Percentiles rank a stretch among this genome's conserved stretches.
phyloP scores from a whole-genome alignment of 192 early-diverging fungal genomes.

The Backusella westeae region DNA sequence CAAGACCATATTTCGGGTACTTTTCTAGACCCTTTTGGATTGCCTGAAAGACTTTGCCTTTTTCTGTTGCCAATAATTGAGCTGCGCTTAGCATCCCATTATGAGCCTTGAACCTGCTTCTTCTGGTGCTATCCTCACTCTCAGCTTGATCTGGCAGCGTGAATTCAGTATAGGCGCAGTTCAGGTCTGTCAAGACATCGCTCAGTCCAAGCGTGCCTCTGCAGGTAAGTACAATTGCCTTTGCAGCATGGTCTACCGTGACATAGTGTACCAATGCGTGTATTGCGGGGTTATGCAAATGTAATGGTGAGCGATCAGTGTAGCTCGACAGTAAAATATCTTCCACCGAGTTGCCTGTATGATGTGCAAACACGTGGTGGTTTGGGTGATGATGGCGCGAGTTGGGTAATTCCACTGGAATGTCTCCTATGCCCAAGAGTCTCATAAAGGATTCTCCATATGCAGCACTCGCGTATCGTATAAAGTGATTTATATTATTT shows the following conservation, averaged over 20 bases:
- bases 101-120: conserved; percentile 60
- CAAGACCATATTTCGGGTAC: conserved; percentile 78
- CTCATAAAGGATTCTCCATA: conserved; percentile 76
- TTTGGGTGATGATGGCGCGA: conserved; percentile 19
- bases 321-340: conserved; percentile 72
- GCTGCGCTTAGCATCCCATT: conserved; percentile 86
- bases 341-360: conserved; percentile 70
- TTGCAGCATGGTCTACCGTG: conserved; percentile 77
- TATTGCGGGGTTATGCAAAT: conserved; percentile 51
- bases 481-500: conserved; percentile 66
- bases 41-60: conserved; percentile 67
- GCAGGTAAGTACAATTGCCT: conserved; percentile 77
- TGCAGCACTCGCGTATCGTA: conserved; percentile 65
- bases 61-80: conserved; percentile 59
- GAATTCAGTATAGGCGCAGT: conserved; percentile 68
- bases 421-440: conserved; percentile 59
- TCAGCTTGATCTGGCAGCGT: conserved; percentile 30
- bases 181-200: conserved; percentile 86
- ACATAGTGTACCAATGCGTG: conserved; percentile 80
- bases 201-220: conserved; percentile 86
- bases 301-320: conserved; percentile 43
- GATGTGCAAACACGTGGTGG: conserved; percentile 67
- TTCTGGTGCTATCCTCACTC: background rate
- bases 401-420: conserved; percentile 37
- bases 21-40: conserved; percentile 66